Evolutionary conservation across 1,139 yeast species (phyloP).

Genomic region (Suhomyces atakaporum): DNA sequence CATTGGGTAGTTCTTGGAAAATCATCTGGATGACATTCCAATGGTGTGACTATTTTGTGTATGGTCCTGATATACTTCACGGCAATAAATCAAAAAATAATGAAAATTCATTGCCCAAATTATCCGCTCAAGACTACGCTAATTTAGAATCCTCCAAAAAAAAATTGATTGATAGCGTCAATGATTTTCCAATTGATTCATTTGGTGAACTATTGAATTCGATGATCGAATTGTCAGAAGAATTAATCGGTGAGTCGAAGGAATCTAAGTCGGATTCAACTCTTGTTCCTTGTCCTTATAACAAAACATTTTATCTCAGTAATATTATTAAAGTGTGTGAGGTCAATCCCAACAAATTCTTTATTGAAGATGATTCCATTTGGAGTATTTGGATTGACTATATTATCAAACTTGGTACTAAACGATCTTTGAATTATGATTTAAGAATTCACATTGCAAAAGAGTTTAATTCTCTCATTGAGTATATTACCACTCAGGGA

Average conservation of each 20-base stretch:
- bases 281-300: slow-evolving; percentile 38
- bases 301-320: slow-evolving; percentile 41
- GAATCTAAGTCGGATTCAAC: slow-evolving; percentile 1
- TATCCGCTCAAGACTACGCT: slow-evolving; percentile 47
- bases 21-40: slow-evolving; percentile 70
- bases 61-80: slow-evolving; percentile 57
- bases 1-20: slow-evolving; percentile 68
- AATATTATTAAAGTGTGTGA: slow-evolving; percentile 48
- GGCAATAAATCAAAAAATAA: slow-evolving; percentile 18
- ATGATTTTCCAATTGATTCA: slow-evolving; percentile 51
- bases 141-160: slow-evolving; percentile 56
- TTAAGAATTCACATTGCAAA: slow-evolving; percentile 49
- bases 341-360: slow-evolving; percentile 52
- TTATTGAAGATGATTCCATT: slow-evolving; percentile 37
- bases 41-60: slow-evolving; percentile 65
- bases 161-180: slow-evolving; percentile 65
- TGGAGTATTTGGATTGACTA: slow-evolving; percentile 52
- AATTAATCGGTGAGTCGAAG: slow-evolving; percentile 15
- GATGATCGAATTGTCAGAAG: slow-evolving; percentile 45
- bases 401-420: slow-evolving; percentile 37
- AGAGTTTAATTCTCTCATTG: slow-evolving; percentile 52
- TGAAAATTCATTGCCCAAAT: slow-evolving; percentile 26
- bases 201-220: slow-evolving; percentile 49
- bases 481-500: slow-evolving; percentile 49
- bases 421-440: slow-evolving; percentile 44